A percentile compares a stretch with the other conserved stretches of the same genome.
Evolutionary conservation across 495 filamentous ascomycete species (phyloP).

Genomic region (Penicillium argentinense): DNA sequence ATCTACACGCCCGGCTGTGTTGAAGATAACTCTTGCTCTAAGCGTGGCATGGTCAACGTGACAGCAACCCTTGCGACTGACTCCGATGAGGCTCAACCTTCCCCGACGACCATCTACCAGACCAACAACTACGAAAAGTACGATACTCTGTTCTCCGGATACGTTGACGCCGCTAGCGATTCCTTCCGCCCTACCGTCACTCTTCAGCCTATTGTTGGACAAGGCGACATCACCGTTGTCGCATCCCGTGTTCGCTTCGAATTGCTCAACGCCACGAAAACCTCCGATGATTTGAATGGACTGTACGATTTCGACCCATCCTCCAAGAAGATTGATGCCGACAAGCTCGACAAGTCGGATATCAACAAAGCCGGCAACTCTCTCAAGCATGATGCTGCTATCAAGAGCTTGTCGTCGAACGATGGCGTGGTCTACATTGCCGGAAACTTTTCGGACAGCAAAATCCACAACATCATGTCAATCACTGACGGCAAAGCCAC

Average conservation of each 20-base stretch:
- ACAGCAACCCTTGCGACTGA: conserved; percentile 65
- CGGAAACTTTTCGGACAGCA: conserved; percentile 75
- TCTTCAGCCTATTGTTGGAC: conserved; percentile 64
- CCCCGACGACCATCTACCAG: conserved; percentile 64
- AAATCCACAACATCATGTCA: conserved; percentile 71
- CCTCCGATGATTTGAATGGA: conserved; percentile 71
- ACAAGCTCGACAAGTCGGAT: conserved; percentile 66
- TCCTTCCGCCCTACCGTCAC: conserved; percentile 82
- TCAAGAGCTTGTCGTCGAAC: conserved; percentile 61
- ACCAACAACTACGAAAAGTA: conserved; percentile 95
- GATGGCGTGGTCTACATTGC: conserved; percentile 69
- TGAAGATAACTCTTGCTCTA: conserved; percentile 72
- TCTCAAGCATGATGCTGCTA: conserved; percentile 61
- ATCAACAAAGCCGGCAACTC: conserved; percentile 71
- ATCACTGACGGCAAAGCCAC: conserved; percentile 64
- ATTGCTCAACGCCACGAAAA: conserved; percentile 56
- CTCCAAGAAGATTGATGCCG: conserved; percentile 44
- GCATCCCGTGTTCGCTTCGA: conserved; percentile 83
- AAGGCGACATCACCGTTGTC: conserved; percentile 73
- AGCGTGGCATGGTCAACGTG: conserved; percentile 76
- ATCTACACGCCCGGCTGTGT: conserved; percentile 89
- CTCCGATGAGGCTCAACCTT: conserved; percentile 37
- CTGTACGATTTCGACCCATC: conserved; percentile 86
- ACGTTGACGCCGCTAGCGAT: conserved; percentile 71
- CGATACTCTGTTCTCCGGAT: conserved; percentile 82